Percentiles rank a stretch among this genome's conserved stretches.
These are phyloP conservation scores for Eleusine indica DNA, from an alignment of 176 grass and related monocot species.

Conservation along the genomic window DNA sequence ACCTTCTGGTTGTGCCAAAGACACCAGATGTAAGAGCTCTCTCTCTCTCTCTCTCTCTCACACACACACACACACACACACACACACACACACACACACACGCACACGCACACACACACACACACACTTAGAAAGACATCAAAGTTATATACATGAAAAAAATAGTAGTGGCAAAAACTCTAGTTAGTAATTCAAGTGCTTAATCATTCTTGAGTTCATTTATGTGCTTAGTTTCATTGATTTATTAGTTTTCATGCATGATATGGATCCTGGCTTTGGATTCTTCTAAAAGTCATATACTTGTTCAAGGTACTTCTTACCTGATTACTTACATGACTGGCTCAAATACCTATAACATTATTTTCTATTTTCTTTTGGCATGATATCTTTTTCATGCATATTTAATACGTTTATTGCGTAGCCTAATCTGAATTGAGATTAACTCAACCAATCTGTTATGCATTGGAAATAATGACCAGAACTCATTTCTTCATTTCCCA, in stretches of 20 bases:
- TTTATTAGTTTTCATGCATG: not conserved
- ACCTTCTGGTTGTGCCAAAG: conserved; percentile 79
- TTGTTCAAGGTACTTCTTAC: not conserved
- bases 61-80: no score
- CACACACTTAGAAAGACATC: not conserved
- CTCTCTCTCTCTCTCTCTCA: not conserved
- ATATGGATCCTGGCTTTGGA: not conserved
- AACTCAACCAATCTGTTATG: not conserved
- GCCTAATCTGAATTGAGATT: not conserved
- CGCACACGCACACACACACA: no score
- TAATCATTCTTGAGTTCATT: conserved; percentile 1
- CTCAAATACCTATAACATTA: not conserved
- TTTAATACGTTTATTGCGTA: not conserved
- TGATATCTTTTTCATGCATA: not conserved
- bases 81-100: no score
- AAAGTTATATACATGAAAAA: not conserved
- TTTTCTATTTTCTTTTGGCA: not conserved
- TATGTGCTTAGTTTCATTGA: not conserved
- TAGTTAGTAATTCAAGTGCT: not conserved
- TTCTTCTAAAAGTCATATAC: not conserved
- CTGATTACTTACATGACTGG: not conserved
- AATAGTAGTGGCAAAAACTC: not conserved
- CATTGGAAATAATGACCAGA: not conserved
- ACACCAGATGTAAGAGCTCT: conserved; percentile 60
- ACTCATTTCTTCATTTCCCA: not conserved